Evolutionary conservation across 306 rosid species (phyloP).

Genomic region (Spatholobus suberectus): DNA sequence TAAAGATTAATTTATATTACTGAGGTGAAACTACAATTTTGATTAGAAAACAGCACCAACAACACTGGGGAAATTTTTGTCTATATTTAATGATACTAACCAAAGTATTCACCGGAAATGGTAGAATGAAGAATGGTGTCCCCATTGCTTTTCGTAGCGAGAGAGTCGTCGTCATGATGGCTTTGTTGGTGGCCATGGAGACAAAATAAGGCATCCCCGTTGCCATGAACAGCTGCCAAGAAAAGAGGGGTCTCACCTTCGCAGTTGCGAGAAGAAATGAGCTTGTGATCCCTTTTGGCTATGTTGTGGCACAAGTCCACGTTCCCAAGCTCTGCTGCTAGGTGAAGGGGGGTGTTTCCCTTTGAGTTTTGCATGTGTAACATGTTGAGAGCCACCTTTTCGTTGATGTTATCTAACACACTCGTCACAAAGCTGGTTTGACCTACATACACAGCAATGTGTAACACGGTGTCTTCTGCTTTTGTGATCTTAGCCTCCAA

Average conservation of each 20-base stretch:
- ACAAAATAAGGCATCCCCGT: conserved; percentile 48
- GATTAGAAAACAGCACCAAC: too few species aligned
- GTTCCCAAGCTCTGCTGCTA: conserved; percentile 58
- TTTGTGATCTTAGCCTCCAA: conserved; percentile 49
- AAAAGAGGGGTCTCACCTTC: conserved; percentile 54
- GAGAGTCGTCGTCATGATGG: not conserved
- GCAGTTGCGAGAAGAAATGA: conserved; percentile 26
- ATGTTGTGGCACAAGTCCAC: conserved; percentile 43
- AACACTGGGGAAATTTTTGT: too few species aligned
- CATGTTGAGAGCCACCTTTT: conserved; percentile 17
- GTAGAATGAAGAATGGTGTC: conserved; percentile 57
- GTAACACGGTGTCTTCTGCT: conserved; percentile 51
- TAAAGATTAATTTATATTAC: too few species aligned
- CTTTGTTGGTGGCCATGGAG: conserved; percentile 17
- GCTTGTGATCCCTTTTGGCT: conserved; percentile 33
- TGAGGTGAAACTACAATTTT: too few species aligned
- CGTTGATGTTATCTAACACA: conserved; percentile 33
- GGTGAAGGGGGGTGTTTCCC: conserved; percentile 55
- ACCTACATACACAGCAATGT: conserved; percentile 43
- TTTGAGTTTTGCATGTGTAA: conserved; percentile 39
- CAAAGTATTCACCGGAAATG: conserved; percentile 52
- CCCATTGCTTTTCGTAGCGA: conserved; percentile 34
- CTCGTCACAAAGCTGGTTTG: conserved; percentile 40
- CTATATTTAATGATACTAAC: conserved; percentile 37
- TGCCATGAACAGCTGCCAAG: conserved; percentile 54